Base-by-base conservation (phyloP, 495 filamentous ascomycete species). In the Tuber brumale region DNA sequence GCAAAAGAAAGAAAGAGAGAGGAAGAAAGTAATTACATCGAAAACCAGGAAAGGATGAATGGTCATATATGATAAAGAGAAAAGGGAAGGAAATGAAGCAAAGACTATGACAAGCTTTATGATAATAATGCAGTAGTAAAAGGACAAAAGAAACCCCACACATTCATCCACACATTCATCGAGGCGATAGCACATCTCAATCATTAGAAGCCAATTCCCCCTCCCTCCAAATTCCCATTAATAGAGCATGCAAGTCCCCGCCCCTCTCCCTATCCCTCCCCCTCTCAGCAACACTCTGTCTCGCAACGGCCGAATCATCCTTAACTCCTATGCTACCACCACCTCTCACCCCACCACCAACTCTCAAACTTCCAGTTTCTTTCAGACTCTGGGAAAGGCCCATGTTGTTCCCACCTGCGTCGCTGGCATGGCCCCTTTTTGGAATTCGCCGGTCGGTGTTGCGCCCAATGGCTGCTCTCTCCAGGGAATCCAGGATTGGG, bases 401-500 rank as follows among this genome's bases (percentile, higher is more conserved):
- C 71, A 84, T 81, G 57, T 3, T 31, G 39, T 78, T 80, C 10
- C 82, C 84, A 27, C 80, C 72, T 1, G 82, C 82, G 3, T 79
- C 80, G 16, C 79, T 79, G 69, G 35, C 76, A 77, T 70, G 75
- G 77, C 70, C 73, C 75, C 81, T 72, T 79, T 83, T 83, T 44
- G 84, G 84, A 75, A 84, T 85, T 76, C 86, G 87, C 61, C 86
- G 85, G 43, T 85, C 82, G 27, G 23, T 10, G 27, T 85, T 86
- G 1, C 87, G 87, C 7, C 88, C 82, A 45, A 87, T 85, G 43
- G 84, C 82, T 4, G 91, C 79, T n/a, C 90, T 85, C 35, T 82
- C 82, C 31, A 91, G 81, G 7, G 88, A 90, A 46, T 88, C 86
- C 4, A 86, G 87, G 9, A 92, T 85, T 2, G 91, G 91, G 78